These are phyloP conservation scores for Russula virescens DNA, from an alignment of 768 basidiomycete species.

Conservation along the genomic window DNA sequence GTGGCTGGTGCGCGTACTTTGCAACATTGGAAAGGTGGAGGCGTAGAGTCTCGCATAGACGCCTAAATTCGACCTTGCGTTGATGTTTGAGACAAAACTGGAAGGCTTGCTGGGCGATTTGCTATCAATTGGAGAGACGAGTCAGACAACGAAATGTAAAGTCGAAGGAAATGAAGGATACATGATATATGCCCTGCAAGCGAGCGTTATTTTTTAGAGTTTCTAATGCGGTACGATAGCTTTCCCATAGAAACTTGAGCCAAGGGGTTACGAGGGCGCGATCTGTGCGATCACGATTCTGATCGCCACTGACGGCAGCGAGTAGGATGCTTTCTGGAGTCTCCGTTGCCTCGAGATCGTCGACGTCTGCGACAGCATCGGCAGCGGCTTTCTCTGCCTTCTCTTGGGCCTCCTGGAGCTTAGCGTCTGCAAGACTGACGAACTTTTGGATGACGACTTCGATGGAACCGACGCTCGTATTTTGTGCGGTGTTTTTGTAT, in stretches of 20 bases:
- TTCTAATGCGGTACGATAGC: constrained; percentile 91
- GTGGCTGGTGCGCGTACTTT: constrained; percentile 90
- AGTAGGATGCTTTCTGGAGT: constrained; percentile 90
- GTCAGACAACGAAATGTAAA: background rate
- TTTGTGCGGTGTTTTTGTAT: constrained; percentile 97
- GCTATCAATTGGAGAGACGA: constrained; percentile 39
- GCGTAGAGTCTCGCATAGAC: constrained; percentile 92
- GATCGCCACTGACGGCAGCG: constrained; percentile 83
- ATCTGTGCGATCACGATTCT: constrained; percentile 92
- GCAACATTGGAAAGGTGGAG: constrained; percentile 92
- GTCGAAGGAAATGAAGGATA: constrained; percentile 31
- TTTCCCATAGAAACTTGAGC: constrained; percentile 99
- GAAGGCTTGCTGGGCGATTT: constrained; percentile 96
- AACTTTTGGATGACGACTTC: constrained; percentile 88
- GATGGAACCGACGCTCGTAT: constrained; percentile 84
- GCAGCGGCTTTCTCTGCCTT: constrained; percentile 71
- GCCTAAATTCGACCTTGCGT: constrained; percentile 95
- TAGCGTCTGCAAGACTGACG: constrained; percentile 71
- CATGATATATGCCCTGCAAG: constrained; percentile 91
- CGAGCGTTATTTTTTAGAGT: constrained; percentile 94
- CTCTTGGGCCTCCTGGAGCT: constrained; percentile 81
- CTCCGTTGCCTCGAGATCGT: constrained; percentile 93
- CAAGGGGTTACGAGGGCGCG: constrained; percentile 93
- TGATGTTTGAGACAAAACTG: constrained; percentile 91
- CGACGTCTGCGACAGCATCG: constrained; percentile 64